Base-by-base conservation (phyloP, 441 rosid species). In the Mallotus repandus region DNA sequence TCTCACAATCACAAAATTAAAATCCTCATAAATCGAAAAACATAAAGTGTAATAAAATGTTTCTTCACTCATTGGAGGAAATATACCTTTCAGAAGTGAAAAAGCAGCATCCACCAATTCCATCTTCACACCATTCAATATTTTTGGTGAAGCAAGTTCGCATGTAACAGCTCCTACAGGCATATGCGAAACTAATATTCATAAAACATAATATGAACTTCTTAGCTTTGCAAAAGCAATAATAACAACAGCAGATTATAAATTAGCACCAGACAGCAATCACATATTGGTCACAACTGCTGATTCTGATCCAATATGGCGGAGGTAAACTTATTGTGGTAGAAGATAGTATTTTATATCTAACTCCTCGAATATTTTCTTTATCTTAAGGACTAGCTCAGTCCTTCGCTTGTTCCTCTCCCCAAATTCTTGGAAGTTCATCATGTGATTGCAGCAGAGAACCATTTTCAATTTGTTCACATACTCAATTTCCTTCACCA, bases 21-120 rank as follows among this genome's bases (percentile, higher is more conserved):
- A 11, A 54, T 58, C 29, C 43, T 41, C 13, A 48, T 5, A 49
- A 32, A 18, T 32, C 38, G 4, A 32, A 4, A 32, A 32, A 6
- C 21, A 46, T 10, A 2, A 3, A 4, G 1, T 22, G 22, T 1
- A 0, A 7, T 13, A 4, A 38, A 10, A 68, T 22, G 43, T 67
- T 12, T 2, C 65, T 58, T 11, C 19, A 61, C 56, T 21, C 53
- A 49, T 55, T 35, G 25, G 1, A 6, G 13, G 54, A 43, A 43
- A 18, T 7, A 68, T 59, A 89, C 98, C 97, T 83, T 92, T 94
- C 46, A 94, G 98, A 77, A 94, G 97, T 66, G 97, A 97, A 78
- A 89, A 94, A 14, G 99, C 99, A 25, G 98, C 98, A 85, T 92
- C 97, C 0, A 92, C 74, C 84, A 94, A 77, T 85, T 94, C 99